A percentile compares a stretch with the other conserved stretches of the same genome.
phyloP scores from a whole-genome alignment of 495 filamentous ascomycete genomes.

The Saxophila tyrrhenica region DNA sequence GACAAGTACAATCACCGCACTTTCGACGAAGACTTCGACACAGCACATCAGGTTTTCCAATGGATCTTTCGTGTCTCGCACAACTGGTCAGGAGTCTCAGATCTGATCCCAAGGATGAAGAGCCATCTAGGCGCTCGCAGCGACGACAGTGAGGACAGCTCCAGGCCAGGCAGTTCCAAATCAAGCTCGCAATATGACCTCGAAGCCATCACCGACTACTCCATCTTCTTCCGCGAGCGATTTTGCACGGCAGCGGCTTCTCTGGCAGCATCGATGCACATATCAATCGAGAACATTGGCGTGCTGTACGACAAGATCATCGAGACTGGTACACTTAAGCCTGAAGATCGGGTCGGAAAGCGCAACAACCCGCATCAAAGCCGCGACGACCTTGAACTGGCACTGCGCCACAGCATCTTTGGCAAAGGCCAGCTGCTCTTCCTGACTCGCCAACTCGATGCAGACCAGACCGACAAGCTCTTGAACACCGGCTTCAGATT shows the following conservation, averaged over 20 bases:
- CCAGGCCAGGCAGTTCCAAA: conserved; percentile 12
- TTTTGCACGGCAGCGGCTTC: conserved; percentile 72
- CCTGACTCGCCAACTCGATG: conserved; percentile 55
- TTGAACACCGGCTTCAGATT: conserved; percentile 67
- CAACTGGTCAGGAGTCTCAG: conserved; percentile 58
- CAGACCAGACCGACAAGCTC: conserved; percentile 48
- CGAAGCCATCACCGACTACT: conserved; percentile 45
- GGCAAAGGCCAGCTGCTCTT: conserved; percentile 70
- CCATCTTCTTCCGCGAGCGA: conserved; percentile 69
- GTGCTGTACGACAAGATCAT: conserved; percentile 71
- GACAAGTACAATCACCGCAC: conserved; percentile 64
- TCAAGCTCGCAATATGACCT: conserved; percentile 12
- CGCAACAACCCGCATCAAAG: conserved; percentile 4
- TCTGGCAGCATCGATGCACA: conserved; percentile 54
- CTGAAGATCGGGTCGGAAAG: conserved; percentile 5
- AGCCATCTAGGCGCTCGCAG: conserved; percentile 32
- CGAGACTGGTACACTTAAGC: conserved; percentile 42
- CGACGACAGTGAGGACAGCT: conserved; percentile 1
- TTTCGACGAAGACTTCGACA: conserved; percentile 65
- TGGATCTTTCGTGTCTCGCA: conserved; percentile 76
- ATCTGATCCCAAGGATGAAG: conserved; percentile 59
- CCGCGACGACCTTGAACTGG: conserved; percentile 12
- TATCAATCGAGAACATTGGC: conserved; percentile 52
- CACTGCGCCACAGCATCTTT: conserved; percentile 21
- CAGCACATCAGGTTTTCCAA: conserved; percentile 68